phyloP scores from a whole-genome alignment of 371 early-diverging fungal genomes.

The Mortierella sp. region DNA sequence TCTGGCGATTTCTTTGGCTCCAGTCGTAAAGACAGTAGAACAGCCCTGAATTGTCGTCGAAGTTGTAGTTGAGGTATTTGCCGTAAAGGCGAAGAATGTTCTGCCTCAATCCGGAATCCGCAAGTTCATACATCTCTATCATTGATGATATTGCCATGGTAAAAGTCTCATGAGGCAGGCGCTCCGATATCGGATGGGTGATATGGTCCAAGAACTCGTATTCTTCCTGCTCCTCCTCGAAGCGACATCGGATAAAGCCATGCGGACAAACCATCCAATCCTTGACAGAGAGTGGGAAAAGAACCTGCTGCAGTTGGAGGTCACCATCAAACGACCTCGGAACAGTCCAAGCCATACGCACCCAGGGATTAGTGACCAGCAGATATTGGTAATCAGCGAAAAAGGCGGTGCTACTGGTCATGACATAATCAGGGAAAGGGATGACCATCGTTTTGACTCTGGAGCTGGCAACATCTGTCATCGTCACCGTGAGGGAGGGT shows the following conservation, averaged over 20 bases:
- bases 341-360: background rate
- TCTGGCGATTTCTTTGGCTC: background rate
- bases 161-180: background rate
- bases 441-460: background rate
- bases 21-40: background rate
- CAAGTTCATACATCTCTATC: background rate
- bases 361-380: background rate
- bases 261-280: background rate
- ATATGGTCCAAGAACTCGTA: background rate
- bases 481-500: background rate
- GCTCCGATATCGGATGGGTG: background rate
- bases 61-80: conserved; percentile 5
- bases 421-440: background rate
- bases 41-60: background rate
- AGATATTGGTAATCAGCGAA: background rate
- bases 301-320: background rate
- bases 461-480: background rate
- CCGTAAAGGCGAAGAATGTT: conserved; percentile 5
- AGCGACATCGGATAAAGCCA: background rate
- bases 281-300: background rate
- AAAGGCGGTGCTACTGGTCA: background rate
- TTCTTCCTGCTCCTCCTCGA: background rate
- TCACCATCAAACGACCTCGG: background rate
- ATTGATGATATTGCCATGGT: background rate
- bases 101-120: background rate